phyloP scores from a whole-genome alignment of 805 yeast genomes.

The Torulaspora maleeae region DNA sequence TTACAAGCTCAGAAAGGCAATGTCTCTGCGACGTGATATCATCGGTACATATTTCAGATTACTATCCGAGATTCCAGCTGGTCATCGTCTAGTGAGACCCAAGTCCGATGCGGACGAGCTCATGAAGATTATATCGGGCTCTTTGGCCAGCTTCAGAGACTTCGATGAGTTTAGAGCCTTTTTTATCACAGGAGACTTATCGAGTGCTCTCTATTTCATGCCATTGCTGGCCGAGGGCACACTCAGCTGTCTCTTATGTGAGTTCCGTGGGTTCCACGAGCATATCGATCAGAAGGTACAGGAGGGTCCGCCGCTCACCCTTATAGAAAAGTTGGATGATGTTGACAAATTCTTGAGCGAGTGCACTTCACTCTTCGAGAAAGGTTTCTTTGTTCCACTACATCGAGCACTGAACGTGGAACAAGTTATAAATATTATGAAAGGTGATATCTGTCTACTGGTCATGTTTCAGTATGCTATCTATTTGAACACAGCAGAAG shows the following conservation, averaged over 20 bases:
- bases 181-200: constrained; percentile 14
- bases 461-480: constrained; percentile 6
- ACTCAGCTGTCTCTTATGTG: constrained; percentile 11
- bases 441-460: constrained; percentile 13
- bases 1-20: constrained; percentile 18
- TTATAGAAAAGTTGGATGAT: constrained; percentile 12
- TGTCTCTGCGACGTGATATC: constrained; percentile 22
- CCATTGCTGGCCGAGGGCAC: constrained; percentile 27
- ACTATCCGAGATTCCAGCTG: constrained; percentile 19
- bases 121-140: constrained; percentile 11
- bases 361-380: constrained; percentile 8
- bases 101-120: constrained; percentile 16
- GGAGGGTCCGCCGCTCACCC: background rate
- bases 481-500: constrained; percentile 3
- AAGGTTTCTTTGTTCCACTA: constrained; percentile 13
- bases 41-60: constrained; percentile 20
- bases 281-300: background rate
- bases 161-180: constrained; percentile 22
- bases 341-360: constrained; percentile 9
- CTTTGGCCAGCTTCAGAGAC: constrained; percentile 16
- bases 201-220: constrained; percentile 18
- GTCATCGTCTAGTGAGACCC: constrained; percentile 16
- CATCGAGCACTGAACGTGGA: background rate
- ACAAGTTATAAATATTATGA: constrained; percentile 1
- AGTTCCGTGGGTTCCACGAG: background rate